Conservation (phyloP, 225 moss, liverwort and hornwort species). For the Bryum argenteum region DNA sequence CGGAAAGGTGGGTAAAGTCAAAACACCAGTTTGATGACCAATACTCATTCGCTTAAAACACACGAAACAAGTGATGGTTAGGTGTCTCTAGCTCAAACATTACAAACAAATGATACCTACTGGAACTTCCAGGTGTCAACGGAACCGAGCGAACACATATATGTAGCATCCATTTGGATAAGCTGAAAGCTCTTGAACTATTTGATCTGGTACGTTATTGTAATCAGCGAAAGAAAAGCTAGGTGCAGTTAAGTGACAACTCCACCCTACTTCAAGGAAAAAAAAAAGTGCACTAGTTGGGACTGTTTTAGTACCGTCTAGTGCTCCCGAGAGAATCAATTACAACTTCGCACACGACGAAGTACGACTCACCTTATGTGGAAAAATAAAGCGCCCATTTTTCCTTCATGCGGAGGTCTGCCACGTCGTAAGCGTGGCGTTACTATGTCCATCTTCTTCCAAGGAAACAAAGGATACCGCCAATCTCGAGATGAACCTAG, state of each 20-base stretch:
- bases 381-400: conserved; percentile 67
- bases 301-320: conserved; percentile 1
- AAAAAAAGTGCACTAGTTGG: too few species aligned
- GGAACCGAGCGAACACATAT: conserved; percentile 16
- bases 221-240: not conserved
- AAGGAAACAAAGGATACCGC: conserved; percentile 62
- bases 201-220: too few species aligned
- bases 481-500: conserved; percentile 36
- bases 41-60: not conserved
- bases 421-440: conserved; percentile 51
- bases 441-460: conserved; percentile 60
- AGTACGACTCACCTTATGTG: conserved; percentile 56
- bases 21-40: not conserved
- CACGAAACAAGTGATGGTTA: not conserved
- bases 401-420: conserved; percentile 61
- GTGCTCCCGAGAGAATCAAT: not conserved
- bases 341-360: too few species aligned
- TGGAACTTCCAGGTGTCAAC: conserved; percentile 6
- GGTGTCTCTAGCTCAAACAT: conserved; percentile 19
- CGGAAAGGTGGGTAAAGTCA: conserved; percentile 8
- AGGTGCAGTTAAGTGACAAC: not conserved
- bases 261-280: not conserved
- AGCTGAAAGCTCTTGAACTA: conserved; percentile 6
- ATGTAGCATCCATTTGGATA: conserved; percentile 17
- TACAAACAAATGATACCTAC: conserved; percentile 9